Evolutionary conservation across 108 stramenopile species (phyloP).

Genomic region (Bacterosira constricta): DNA sequence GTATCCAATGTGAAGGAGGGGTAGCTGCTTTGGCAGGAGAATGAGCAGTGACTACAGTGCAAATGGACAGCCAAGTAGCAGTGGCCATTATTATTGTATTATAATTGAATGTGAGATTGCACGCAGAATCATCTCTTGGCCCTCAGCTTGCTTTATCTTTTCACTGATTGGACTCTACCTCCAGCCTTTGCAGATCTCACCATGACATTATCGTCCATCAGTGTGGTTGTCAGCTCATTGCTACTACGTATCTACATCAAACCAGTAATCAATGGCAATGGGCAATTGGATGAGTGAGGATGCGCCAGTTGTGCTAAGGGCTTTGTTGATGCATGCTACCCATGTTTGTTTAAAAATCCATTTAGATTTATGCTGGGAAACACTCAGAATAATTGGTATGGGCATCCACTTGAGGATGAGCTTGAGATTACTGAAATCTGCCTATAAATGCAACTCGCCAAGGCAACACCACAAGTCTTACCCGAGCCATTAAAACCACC

Average conservation of each 20-base stretch:
- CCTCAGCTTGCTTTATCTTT: conserved; percentile 89
- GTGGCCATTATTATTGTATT: too few species aligned
- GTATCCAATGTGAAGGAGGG: too few species aligned
- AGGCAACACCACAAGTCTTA: too few species aligned
- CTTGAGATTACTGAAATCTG: not conserved
- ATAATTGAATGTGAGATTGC: too few species aligned
- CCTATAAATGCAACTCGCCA: too few species aligned
- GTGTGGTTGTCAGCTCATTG: conserved; percentile 80
- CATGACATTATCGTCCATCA: conserved; percentile 90
- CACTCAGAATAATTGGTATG: not conserved
- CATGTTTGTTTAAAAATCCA: conserved; percentile 13
- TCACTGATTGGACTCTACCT: conserved; percentile 74
- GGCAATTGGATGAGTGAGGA: conserved; percentile 35
- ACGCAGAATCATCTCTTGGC: too few species aligned
- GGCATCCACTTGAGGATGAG: not conserved
- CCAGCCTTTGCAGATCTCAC: conserved; percentile 91
- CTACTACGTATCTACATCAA: conserved; percentile 71
- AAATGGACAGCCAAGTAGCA: too few species aligned
- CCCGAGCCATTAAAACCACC: too few species aligned
- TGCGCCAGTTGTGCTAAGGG: conserved; percentile 27
- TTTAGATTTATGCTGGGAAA: not conserved
- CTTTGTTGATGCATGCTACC: conserved; percentile 16
- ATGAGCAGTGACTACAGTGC: too few species aligned
- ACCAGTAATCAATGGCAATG: conserved; percentile 56
- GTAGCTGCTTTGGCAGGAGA: too few species aligned